Evolutionary conservation across 345 rosid genomes (phyloP).

Genomic region (Raphanus sativus): DNA sequence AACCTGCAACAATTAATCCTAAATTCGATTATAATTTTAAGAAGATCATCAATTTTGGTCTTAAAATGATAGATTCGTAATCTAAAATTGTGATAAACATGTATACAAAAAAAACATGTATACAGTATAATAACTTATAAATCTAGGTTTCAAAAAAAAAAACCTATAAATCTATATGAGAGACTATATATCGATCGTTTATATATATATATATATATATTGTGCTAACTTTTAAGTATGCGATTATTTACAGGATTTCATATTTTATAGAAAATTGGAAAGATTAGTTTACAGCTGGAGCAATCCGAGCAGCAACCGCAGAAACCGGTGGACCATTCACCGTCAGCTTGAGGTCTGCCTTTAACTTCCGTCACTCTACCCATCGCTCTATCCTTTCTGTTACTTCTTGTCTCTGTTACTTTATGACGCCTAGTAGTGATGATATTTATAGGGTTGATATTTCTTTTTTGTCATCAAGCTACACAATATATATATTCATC

Average conservation of each 20-base stretch:
- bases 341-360: constrained; percentile 17
- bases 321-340: constrained; percentile 48
- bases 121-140: not conserved
- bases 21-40: not conserved
- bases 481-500: no score
- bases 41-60: not conserved
- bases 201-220: not conserved
- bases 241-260: not conserved
- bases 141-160: no score
- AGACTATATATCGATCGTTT: not conserved
- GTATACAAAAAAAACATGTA: not conserved
- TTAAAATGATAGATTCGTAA: not conserved
- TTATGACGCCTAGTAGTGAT: no score
- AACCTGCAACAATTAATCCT: constrained; percentile 40
- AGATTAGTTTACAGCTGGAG: constrained; percentile 25
- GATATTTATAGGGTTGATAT: no score
- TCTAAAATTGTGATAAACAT: not conserved
- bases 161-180: not conserved
- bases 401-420: no score
- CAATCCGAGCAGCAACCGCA: constrained; percentile 43
- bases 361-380: constrained; percentile 7
- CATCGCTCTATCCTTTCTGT: no score
- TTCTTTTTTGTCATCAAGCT: no score
- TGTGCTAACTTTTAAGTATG: not conserved
- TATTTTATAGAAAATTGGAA: not conserved